Conservation (phyloP, 208 protist species). For the Tritrichomonas musculus region DNA sequence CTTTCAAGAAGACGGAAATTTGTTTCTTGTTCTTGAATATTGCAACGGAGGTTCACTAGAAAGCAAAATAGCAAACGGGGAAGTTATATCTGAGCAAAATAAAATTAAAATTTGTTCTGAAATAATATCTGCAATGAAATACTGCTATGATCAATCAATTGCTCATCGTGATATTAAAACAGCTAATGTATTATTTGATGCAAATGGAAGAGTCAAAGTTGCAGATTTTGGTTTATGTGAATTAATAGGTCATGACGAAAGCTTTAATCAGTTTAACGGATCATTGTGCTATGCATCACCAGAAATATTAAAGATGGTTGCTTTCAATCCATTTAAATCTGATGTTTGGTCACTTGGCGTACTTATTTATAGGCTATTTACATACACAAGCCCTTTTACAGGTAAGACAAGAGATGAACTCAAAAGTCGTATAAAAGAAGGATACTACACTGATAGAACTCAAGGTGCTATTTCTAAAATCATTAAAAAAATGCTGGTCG, state of each 20-base stretch:
- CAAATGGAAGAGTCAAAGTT: not conserved
- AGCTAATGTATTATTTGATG: not conserved
- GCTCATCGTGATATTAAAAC: slow-evolving; percentile 17
- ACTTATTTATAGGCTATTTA: not conserved
- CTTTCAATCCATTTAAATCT: not conserved
- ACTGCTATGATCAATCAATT: not conserved
- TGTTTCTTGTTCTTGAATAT: not conserved
- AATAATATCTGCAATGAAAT: not conserved
- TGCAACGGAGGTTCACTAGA: not conserved
- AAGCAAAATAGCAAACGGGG: not conserved
- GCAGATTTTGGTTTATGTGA: slow-evolving; percentile 16
- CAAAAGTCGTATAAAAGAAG: too few relatives aligned
- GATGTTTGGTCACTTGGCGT: not conserved
- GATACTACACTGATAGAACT: too few relatives aligned
- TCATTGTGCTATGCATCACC: not conserved
- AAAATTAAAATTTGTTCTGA: not conserved
- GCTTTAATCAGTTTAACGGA: not conserved
- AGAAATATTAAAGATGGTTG: not conserved
- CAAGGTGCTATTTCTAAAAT: too few relatives aligned
- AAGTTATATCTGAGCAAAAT: not conserved
- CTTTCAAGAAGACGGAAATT: not conserved
- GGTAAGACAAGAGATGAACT: too few relatives aligned
- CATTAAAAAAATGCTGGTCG: too few relatives aligned
- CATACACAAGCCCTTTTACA: too few relatives aligned
- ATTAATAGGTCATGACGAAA: too few relatives aligned